These are phyloP conservation scores for Daphne laureola DNA, from an alignment of 441 rosid species.

Conservation along the genomic window DNA sequence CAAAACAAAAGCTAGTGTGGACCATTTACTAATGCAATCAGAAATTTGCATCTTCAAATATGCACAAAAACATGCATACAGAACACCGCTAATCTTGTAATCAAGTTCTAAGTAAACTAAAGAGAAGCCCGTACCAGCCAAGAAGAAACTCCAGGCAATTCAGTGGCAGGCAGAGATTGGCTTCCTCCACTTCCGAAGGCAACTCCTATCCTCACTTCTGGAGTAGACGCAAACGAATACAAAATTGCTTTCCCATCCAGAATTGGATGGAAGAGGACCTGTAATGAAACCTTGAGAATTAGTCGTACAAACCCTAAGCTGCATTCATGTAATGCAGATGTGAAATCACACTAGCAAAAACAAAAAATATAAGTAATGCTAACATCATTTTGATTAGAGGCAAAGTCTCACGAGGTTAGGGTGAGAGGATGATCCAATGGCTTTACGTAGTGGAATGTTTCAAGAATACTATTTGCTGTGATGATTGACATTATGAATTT, in stretches of 20 bases:
- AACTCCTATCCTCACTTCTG: conserved; percentile 77
- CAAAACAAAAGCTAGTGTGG: not conserved
- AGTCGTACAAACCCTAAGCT: not conserved
- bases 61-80: too few relatives aligned
- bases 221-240: conserved; percentile 65
- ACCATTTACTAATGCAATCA: too few relatives aligned
- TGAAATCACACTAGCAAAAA: not conserved
- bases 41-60: too few relatives aligned
- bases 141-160: conserved; percentile 83
- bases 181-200: conserved; percentile 94
- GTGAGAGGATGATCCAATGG: too few relatives aligned
- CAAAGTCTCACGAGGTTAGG: too few relatives aligned
- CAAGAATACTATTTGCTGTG: too few relatives aligned
- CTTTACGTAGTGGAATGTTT: too few relatives aligned
- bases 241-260: conserved; percentile 70
- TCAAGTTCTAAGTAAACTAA: too few relatives aligned
- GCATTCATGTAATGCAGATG: conserved; percentile 1
- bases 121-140: conserved; percentile 54
- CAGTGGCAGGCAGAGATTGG: conserved; percentile 82
- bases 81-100: too few relatives aligned
- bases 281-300: conserved; percentile 17
- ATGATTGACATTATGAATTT: too few relatives aligned
- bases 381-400: not conserved
- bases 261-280: conserved; percentile 72
- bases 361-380: not conserved